phyloP scores from a whole-genome alignment of 169 alveolate genomes.

The Perkinsus marinus region DNA sequence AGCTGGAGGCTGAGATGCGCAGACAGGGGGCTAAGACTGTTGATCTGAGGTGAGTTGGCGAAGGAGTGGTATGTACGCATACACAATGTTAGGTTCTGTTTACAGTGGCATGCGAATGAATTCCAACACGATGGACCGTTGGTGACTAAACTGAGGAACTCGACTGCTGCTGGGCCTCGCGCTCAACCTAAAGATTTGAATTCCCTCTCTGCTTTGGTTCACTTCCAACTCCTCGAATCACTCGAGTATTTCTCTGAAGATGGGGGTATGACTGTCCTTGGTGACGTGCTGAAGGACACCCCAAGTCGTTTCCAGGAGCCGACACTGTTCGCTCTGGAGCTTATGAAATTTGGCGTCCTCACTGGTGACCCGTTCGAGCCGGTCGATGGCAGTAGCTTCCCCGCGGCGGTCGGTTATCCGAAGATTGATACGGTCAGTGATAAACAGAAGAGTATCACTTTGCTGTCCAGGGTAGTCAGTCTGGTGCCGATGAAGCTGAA shows the following conservation, averaged over 20 bases:
- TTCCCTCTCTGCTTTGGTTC: neutral
- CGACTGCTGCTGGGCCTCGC: neutral
- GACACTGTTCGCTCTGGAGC: neutral
- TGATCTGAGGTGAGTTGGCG: neutral
- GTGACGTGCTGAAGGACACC: neutral
- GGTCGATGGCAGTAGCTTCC: neutral
- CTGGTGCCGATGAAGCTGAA: slow-evolving; percentile 1
- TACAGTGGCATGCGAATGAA: neutral
- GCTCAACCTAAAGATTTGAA: neutral
- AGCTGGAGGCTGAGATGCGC: neutral
- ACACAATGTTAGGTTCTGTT: neutral
- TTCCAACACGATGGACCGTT: neutral
- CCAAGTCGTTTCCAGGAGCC: neutral
- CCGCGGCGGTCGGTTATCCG: neutral
- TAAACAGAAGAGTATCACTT: neutral
- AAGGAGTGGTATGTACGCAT: no score
- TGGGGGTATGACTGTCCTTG: slow-evolving; percentile 6
- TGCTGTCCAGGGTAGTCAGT: neutral
- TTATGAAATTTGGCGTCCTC: neutral
- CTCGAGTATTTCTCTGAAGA: neutral
- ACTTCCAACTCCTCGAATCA: neutral
- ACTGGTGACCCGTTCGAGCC: slow-evolving; percentile 1
- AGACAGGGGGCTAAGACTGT: neutral
- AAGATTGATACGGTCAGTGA: neutral
- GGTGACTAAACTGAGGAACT: neutral